Evolutionary conservation across 140 eudicot species (phyloP).

Genomic region (Oenanthe javanica): DNA sequence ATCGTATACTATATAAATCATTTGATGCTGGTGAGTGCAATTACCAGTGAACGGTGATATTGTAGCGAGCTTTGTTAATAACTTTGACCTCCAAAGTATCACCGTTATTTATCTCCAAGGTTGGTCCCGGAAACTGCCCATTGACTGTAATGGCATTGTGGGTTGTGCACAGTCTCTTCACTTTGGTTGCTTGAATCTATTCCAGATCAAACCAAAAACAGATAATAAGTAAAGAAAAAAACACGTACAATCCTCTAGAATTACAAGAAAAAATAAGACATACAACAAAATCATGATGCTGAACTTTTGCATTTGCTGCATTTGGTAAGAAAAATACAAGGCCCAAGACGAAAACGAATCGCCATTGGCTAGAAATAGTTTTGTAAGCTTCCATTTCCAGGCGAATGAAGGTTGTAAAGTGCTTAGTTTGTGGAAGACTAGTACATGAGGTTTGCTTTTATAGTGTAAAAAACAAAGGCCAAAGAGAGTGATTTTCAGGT

Average conservation of each 20-base stretch:
- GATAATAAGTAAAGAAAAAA: not conserved
- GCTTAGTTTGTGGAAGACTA: slow-evolving; percentile 27
- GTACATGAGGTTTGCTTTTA: slow-evolving; percentile 30
- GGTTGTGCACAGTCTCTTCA: slow-evolving; percentile 80
- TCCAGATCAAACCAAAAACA: slow-evolving; percentile 7
- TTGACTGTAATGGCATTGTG: slow-evolving; percentile 66
- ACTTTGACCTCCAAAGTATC: slow-evolving; percentile 67
- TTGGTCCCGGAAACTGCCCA: slow-evolving; percentile 83
- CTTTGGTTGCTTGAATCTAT: slow-evolving; percentile 68
- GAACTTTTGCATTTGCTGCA: slow-evolving; percentile 50
- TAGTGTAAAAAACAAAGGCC: slow-evolving; percentile 24
- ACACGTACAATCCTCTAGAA: not conserved
- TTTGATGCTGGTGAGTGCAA: not conserved
- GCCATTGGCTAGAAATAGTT: slow-evolving; percentile 17
- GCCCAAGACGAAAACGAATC: slow-evolving; percentile 22
- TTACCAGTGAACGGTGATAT: slow-evolving; percentile 87
- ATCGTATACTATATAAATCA: not conserved
- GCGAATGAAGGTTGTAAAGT: not conserved
- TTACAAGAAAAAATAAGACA: slow-evolving; percentile 9
- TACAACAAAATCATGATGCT: slow-evolving; percentile 77
- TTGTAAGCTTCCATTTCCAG: slow-evolving; percentile 29
- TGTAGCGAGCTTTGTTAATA: slow-evolving; percentile 63
- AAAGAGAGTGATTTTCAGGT: slow-evolving; percentile 40
- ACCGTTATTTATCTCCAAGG: slow-evolving; percentile 73
- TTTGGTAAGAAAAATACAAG: slow-evolving; percentile 35